These are phyloP conservation scores for Sarcodon sp. DNA, from an alignment of 768 basidiomycete genomes.

Conservation along the genomic window DNA sequence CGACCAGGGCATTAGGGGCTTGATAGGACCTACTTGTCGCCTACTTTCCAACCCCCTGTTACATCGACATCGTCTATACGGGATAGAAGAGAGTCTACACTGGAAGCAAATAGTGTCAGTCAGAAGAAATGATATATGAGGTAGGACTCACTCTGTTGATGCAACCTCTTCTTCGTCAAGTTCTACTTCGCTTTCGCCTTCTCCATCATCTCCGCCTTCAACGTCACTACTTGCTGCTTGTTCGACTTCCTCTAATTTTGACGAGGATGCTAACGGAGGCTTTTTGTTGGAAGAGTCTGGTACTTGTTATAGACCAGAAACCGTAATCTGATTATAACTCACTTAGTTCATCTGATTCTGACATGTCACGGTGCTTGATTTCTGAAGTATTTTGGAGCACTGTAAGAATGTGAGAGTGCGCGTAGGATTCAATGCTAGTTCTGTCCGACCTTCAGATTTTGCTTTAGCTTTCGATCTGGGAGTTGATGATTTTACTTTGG, in stretches of 20 bases:
- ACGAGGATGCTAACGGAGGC: no score
- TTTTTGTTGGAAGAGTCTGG: no score
- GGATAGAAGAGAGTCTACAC: conserved; percentile 58
- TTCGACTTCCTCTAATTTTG: conserved; percentile 11
- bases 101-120: conserved; percentile 11
- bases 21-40: conserved; percentile 53
- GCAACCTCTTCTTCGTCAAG: conserved; percentile 35
- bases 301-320: background rate
- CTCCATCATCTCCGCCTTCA: conserved; percentile 19
- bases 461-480: background rate
- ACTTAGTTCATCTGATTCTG: conserved; percentile 3
- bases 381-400: background rate
- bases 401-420: background rate
- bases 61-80: conserved; percentile 61
- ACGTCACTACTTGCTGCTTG: conserved; percentile 5
- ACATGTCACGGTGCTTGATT: conserved; percentile 5
- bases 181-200: conserved; percentile 21
- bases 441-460: background rate
- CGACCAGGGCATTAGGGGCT: background rate
- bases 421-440: background rate
- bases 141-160: conserved; percentile 46
- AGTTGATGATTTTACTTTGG: no score
- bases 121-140: background rate
- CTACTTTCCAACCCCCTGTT: conserved; percentile 72
- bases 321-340: conserved; percentile 1